Evolutionary conservation across 2,329 filamentous ascomycete species (phyloP).

Genomic region (Fusarium neocosmosporiellum): DNA sequence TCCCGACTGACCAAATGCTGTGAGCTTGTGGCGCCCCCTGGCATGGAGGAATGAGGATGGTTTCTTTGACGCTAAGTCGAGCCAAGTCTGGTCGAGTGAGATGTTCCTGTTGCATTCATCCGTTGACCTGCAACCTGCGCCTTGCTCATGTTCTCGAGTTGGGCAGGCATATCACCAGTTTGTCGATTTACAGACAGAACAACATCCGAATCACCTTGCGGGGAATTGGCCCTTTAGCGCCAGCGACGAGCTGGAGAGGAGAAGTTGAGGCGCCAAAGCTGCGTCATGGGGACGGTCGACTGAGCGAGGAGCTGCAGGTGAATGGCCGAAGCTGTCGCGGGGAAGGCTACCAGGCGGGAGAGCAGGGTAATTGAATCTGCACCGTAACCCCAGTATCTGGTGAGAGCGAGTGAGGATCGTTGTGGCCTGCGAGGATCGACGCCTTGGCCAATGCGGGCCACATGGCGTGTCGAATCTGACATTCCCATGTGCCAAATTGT

Average conservation of each 20-base stretch:
- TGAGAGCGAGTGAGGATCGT: slow-evolving; percentile 11
- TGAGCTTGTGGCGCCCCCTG: slow-evolving; percentile 14
- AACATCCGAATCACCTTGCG: neutral
- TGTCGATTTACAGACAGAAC: neutral
- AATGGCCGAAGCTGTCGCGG: slow-evolving; percentile 2
- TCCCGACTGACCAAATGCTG: neutral
- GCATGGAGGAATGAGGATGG: neutral
- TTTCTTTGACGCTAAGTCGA: neutral
- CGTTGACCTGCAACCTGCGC: neutral
- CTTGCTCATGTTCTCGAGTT: neutral
- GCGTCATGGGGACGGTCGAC: slow-evolving; percentile 17
- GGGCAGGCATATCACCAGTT: neutral
- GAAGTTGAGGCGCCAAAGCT: neutral
- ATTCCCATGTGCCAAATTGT: neutral
- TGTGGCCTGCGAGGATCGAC: slow-evolving; percentile 17
- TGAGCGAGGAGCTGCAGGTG: neutral
- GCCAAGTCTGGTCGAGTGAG: neutral
- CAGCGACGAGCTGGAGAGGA: neutral
- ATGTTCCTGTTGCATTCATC: neutral
- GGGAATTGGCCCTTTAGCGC: slow-evolving; percentile 1
- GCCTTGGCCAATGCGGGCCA: slow-evolving; percentile 9
- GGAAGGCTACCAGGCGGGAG: neutral
- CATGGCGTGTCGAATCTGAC: slow-evolving; percentile 8
- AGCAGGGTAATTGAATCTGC: slow-evolving; percentile 10
- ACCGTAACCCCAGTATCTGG: slow-evolving; percentile 10